These are phyloP conservation scores for Anethum foeniculum DNA, from an alignment of 140 eudicot genomes.

Conservation along the genomic window DNA sequence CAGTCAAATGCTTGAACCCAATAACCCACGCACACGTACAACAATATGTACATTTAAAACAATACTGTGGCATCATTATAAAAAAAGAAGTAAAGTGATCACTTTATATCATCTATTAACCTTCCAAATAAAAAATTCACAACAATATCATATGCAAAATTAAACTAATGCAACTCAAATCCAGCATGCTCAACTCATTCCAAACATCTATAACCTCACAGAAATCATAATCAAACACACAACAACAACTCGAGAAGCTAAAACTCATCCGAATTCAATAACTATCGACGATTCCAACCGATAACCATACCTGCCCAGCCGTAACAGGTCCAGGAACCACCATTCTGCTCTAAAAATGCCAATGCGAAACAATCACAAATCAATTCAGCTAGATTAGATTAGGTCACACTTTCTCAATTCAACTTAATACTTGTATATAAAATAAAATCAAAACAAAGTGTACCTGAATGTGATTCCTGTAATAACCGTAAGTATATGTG, in stretches of 20 bases:
- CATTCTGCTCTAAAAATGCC: slow-evolving; percentile 22
- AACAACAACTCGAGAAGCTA: neutral
- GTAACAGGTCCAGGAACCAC: slow-evolving; percentile 78
- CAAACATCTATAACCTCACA: neutral
- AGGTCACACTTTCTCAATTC: neutral
- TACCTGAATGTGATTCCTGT: slow-evolving; percentile 12
- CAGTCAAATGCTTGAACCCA: neutral
- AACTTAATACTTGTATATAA: no score
- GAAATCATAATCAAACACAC: neutral
- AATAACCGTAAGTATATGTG: slow-evolving; percentile 7
- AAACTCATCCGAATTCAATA: neutral
- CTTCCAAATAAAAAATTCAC: neutral
- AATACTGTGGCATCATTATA: no score
- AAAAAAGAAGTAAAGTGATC: no score
- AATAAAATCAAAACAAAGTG: neutral
- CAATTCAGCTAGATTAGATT: neutral
- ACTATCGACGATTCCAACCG: neutral
- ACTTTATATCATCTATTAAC: neutral
- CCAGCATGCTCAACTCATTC: neutral
- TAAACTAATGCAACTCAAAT: neutral
- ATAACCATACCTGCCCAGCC: slow-evolving; percentile 62
- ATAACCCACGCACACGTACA: neutral
- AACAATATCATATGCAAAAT: neutral
- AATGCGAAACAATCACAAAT: slow-evolving; percentile 16
- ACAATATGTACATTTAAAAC: neutral